Conservation (phyloP, 345 rosid species). For the Erodium maritimum region DNA sequence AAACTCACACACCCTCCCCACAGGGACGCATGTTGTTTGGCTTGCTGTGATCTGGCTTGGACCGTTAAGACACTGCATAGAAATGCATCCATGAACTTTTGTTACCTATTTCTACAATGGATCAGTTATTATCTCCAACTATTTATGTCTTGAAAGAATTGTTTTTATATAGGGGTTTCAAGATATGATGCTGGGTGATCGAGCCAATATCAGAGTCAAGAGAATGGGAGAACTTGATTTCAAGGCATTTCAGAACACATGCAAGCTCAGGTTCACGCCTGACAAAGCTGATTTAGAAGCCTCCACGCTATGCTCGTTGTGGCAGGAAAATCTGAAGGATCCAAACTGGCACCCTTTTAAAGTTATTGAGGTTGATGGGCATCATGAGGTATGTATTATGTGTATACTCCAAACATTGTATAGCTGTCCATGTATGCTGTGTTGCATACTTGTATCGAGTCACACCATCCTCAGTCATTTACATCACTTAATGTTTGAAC, state of each 20-base stretch:
- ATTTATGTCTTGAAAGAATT: not conserved
- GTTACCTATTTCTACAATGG: no score
- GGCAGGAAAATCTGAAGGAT: slow-evolving; percentile 62
- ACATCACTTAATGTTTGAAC: no score
- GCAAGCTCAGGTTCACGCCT: slow-evolving; percentile 31
- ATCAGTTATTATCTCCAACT: no score
- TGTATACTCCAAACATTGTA: not conserved
- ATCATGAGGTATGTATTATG: slow-evolving; percentile 20
- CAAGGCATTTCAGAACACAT: slow-evolving; percentile 40
- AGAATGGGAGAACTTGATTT: slow-evolving; percentile 73
- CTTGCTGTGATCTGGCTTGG: no score
- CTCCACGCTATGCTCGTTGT: slow-evolving; percentile 43
- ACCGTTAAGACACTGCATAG: no score
- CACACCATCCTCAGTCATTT: no score
- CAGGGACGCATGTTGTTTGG: no score
- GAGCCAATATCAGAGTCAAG: slow-evolving; percentile 44
- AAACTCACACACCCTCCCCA: no score
- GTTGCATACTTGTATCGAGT: not conserved
- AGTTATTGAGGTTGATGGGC: slow-evolving; percentile 25
- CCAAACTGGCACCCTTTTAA: slow-evolving; percentile 63
- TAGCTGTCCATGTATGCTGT: not conserved
- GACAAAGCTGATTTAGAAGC: slow-evolving; percentile 47
- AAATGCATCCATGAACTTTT: no score
- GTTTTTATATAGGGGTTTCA: slow-evolving; percentile 34
- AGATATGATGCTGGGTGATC: slow-evolving; percentile 20